Evolutionary conservation across 129 eudicot genomes (phyloP), one percentile per base, ranked within the genome.

Genomic region (Rutidosis leptorrhynchoides): DNA sequence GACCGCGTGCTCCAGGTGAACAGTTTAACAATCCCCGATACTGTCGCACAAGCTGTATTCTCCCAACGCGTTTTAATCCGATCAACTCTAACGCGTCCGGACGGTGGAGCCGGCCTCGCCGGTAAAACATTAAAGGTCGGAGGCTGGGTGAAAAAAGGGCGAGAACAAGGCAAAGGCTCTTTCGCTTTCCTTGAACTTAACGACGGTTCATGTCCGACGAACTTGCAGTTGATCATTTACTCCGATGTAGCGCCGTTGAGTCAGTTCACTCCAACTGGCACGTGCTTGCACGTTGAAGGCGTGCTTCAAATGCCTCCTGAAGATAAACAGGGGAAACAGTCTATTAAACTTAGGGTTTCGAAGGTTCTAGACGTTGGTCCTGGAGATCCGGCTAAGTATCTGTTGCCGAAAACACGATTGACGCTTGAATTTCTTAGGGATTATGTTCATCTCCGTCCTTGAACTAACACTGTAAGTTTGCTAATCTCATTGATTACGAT

Each of bases 81-180:
- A 1, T 64, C 91, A 64, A 88, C 88, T 68, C 30, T 93, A 3
- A 3, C 56, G 72, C 89, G 90, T 1, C 70, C 84, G 25, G 98
- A 93, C 72, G 88, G 84, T 71, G 98, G 98, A 46, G 87, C 89
- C 32, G 87, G 83, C 0, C 79, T 93, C 0, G 78, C 89, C 4
- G 95, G 96, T 5, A 70, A 78, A 40, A 73, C 61, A 3, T 77
- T 84, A 54, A 78, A 63, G 30, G 78, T 93, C n/a, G 98, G 96
- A 2, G 98, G 98, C 1, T 93, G 96, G 98, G 98, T 93, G 20
- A 88, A 88, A 68, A 88, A 88, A 14, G 98, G 98, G 29, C 78
- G 96, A 0, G 86, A 83, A 71, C 95, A 85, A 60, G 90, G 89
- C 7, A 86, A 84, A 52, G 95, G 91, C 1, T 32, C 80, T 4